Conservation (phyloP, 75 land plant genomes). For the Pinus taeda region DNA sequence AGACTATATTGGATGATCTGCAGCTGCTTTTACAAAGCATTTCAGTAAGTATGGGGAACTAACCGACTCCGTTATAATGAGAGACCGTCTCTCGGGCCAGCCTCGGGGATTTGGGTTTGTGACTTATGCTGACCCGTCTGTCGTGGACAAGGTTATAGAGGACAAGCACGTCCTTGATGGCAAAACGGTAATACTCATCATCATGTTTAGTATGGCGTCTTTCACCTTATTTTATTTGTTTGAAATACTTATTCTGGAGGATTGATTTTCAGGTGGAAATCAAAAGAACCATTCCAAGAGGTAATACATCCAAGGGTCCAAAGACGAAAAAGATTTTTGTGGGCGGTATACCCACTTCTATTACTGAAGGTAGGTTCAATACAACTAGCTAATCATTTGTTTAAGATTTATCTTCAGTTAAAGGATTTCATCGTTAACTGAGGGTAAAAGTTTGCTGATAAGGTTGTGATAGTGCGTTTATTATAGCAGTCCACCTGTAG, state of each 20-base stretch:
- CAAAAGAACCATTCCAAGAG: conserved; percentile 54
- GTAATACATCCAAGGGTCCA: conserved; percentile 31
- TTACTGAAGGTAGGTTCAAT: conserved; percentile 38
- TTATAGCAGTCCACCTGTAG: too few relatives aligned
- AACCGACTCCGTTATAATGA: conserved; percentile 84
- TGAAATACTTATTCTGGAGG: background rate
- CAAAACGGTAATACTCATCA: conserved; percentile 51
- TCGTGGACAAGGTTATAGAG: conserved; percentile 71
- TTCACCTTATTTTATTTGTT: background rate
- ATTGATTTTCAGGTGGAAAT: conserved; percentile 46
- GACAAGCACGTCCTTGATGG: conserved; percentile 85
- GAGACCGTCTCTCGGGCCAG: conserved; percentile 66
- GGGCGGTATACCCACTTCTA: conserved; percentile 64
- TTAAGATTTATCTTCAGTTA: too few relatives aligned
- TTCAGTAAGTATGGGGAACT: conserved; percentile 93
- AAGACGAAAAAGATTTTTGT: conserved; percentile 66
- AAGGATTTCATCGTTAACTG: too few relatives aligned
- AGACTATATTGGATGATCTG: background rate
- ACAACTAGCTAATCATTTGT: too few relatives aligned
- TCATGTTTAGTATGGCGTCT: background rate
- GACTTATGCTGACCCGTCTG: conserved; percentile 86
- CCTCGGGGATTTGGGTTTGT: conserved; percentile 96
- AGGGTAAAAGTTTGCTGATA: too few relatives aligned
- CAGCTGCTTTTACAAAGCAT: conserved; percentile 68
- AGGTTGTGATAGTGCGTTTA: too few relatives aligned